Percentiles rank a stretch among this genome's conserved stretches.
Conservation (phyloP, 2,329 filamentous ascomycete genomes). For the Trichoderma atrobrunneum region DNA sequence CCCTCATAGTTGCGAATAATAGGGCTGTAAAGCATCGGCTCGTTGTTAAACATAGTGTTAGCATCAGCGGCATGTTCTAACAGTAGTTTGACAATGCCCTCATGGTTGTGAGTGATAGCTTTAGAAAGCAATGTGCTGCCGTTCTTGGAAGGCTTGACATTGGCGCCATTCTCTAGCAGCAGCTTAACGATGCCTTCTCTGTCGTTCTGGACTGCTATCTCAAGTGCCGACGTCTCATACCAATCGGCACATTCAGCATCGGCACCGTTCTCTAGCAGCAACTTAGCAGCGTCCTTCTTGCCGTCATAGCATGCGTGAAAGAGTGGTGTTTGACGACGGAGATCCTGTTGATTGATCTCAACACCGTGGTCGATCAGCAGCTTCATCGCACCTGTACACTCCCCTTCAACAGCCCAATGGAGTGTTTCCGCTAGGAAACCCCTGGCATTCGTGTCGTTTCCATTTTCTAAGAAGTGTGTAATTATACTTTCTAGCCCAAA, state of each 20-base stretch:
- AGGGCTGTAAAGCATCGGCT: neutral
- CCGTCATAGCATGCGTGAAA: neutral
- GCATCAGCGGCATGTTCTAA: neutral
- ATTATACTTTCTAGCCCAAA: neutral
- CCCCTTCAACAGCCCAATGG: neutral
- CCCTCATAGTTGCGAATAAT: fast-evolving
- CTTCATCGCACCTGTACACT: neutral
- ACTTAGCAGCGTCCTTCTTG: neutral
- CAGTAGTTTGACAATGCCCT: neutral
- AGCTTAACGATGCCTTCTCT: too few species aligned
- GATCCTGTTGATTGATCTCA: neutral
- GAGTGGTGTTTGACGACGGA: neutral
- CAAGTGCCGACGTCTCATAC: too few species aligned
- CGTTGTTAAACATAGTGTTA: neutral
- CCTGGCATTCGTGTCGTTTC: neutral
- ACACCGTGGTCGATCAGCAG: neutral
- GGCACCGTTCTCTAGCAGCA: neutral
- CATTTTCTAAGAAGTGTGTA: neutral
- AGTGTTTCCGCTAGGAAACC: neutral
- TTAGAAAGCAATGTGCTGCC: neutral
- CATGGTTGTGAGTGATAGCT: fast-evolving
- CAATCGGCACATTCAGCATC: too few species aligned
- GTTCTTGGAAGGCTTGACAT: too few species aligned
- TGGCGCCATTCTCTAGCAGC: too few species aligned
- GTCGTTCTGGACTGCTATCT: too few species aligned